Base-by-base conservation (phyloP, 1,284 basidiomycete species). In the Ganoderma lingzhi region DNA sequence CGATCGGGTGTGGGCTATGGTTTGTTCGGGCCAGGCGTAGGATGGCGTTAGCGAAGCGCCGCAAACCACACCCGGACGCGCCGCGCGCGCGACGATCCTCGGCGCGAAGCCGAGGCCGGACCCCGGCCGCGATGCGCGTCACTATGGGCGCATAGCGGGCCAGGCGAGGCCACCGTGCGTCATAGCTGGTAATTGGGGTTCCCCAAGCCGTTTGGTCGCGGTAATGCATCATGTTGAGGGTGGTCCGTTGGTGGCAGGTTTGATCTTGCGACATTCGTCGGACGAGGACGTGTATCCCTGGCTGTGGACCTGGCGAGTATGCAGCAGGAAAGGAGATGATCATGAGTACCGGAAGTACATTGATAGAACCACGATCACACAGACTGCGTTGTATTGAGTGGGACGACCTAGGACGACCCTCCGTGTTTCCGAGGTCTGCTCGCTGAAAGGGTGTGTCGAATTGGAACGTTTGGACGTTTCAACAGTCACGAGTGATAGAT, bases 11-110 rank as follows among this genome's bases (percentile, higher is more conserved):
- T 15, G 53, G 53, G 53, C 14, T 32, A 35, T 28, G 51, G 28
- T 30, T 53, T 30, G 51, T 28, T 53, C 19, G n/a, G 10, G 56
- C 35, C 10, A n/a, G 17, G 32, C 6, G 17, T 10, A 9, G 56
- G 37, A 56, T 32, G 35, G 32, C 9, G 32, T 39, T 28, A 12
- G 48, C 48, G 48, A 51, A 32, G 32, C 56, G 56, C 35, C 3
- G 32, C 35, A n/a, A 39, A 59, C 35, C 56, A 58, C 35, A 23
- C 35, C 9, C 56, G 15, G 35, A 59, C 56, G 19, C 12, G 35
- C 39, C 23, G 30, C 39, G 35, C 59, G 14, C 39, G 14, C 59
- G 59, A 61, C 59, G 59, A 61, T 61, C 59, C 23, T 61, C 39
- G 3, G 3, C 23, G 1, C 59, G 59, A 61, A 61, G 59, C 23